Evolutionary conservation across 2,329 filamentous ascomycete species (phyloP), one percentile per base, ranked within the genome.

Genomic region (Alternaria viburni): DNA sequence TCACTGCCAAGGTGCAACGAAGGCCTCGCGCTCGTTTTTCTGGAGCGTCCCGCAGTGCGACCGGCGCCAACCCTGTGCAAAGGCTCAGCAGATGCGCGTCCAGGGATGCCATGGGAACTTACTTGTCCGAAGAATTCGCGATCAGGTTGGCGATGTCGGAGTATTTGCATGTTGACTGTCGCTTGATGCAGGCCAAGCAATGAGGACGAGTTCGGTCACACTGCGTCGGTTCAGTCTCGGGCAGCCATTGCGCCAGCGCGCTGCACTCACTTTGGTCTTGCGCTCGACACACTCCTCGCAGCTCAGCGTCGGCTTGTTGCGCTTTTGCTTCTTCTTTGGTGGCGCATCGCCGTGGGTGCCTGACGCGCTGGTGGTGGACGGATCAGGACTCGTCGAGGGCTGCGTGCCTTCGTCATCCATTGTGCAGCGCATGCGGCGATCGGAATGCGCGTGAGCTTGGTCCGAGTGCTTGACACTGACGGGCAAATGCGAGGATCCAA

Each of bases 241-340:
- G 19, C 47, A 13, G 36, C 25, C 50, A 26, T 28, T 49, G 50
- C 51, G 51, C 41, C 56, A 25, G 28, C 19, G 47, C 26, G 15
- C 45, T 21, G 44, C 30, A 59, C 86, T 69, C 77, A 90, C 90
- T 85, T 93, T 94, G 23, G 91, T 94, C 81, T 94, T 94, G 69
- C 91, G 85, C 80, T 93, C 91, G 21, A 94, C 92, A 74, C 92
- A 95, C 77, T 93, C 91, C 65, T 89, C 87, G 73, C 92, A 94
- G 52, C 90, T 93, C 66, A 94, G 77, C 1, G 91, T 94, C 4
- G 92, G 92, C 79, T 95, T 95, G 81, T 95, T 95, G 51, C 92
- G 88, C 82, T 91, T 93, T 81, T 94, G 91, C 81, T 91, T 93
- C 83, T 91, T 92, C 78, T 82, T 86, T 11, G 82, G 75, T n/a